phyloP scores from a whole-genome alignment of 2,329 filamentous ascomycete genomes.

The Amauroascus verrucosus region DNA sequence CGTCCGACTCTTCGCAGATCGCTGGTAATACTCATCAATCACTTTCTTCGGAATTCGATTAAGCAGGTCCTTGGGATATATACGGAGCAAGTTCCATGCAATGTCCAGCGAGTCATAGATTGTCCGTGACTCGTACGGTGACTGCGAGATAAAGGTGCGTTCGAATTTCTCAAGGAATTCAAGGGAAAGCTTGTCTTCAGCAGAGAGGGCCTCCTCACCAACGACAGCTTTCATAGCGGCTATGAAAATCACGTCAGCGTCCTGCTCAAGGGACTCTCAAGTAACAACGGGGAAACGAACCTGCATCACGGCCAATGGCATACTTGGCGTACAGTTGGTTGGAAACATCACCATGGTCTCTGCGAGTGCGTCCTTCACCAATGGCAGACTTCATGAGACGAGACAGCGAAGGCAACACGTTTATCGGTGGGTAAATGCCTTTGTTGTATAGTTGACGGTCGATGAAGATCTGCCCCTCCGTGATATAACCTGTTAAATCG shows the following conservation, averaged over 20 bases:
- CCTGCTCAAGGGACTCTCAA: background rate
- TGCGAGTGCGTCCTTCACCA: constrained; percentile 89
- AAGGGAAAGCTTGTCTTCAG: constrained; percentile 93
- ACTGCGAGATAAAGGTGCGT: constrained; percentile 84
- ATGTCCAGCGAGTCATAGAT: constrained; percentile 93
- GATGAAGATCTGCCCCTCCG: constrained; percentile 96
- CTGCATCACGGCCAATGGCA: constrained; percentile 91
- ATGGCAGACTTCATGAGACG: constrained; percentile 99
- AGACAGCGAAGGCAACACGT: constrained; percentile 92
- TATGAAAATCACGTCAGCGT: constrained; percentile 15
- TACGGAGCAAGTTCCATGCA: constrained; percentile 90
- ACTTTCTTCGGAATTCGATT: constrained; percentile 85
- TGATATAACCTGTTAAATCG: constrained; percentile 97
- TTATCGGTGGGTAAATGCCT: constrained; percentile 97
- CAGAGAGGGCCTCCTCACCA: constrained; percentile 89
- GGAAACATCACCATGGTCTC: constrained; percentile 95
- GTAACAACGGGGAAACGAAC: constrained; percentile 24
- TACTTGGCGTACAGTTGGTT: constrained; percentile 99
- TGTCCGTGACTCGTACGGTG: constrained; percentile 78
- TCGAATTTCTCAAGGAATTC: constrained; percentile 99
- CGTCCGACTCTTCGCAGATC: constrained; percentile 37
- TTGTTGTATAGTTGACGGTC: constrained; percentile 91
- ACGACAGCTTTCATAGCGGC: constrained; percentile 99
- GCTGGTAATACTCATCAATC: constrained; percentile 72
- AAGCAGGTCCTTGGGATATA: constrained; percentile 95